Evolutionary conservation across 2,329 filamentous ascomycete species (phyloP), one percentile per base, ranked within the genome.

Genomic region (Xenosphaeropsis pyriputrescens): DNA sequence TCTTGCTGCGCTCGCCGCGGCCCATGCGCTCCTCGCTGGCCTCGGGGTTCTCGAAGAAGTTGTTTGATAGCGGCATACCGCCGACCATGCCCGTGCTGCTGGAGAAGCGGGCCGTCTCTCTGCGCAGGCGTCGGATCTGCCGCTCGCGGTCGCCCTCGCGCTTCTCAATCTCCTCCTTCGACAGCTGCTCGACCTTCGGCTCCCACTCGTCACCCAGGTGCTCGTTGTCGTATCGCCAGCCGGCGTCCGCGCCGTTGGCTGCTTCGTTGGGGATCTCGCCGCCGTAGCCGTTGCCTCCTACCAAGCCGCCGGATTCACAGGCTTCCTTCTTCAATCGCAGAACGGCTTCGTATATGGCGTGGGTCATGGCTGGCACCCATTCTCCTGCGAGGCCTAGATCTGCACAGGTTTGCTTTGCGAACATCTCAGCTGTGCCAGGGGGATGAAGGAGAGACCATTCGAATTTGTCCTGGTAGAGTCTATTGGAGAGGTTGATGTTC

Each of bases 141-240:
- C 91, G 70, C 59, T 98, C 91, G 32, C 91, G 74, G 54, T 98
- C 91, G 37, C 85, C 85, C 58, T 98, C 91, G 18, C 91, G 75
- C 63, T 93, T 93, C 60, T 98, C 91, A 38, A 98, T 96, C 54
- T 98, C 91, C 50, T 98, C 91, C 50, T 94, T 93, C 30, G 80
- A 88, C 2, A 98, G 62, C 0, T 71, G 67, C 56, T 89, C 84
- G 7, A 91, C 68, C 62, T 83, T 85, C 6, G 84, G 81, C 53
- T 86, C 82, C 84, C 84, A 91, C 43, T 83, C 79, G 45, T 84
- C 79, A 6, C 73, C 88, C 3, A 96, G 68, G 41, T 85, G 80
- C 52, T 96, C 91, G 2, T 85, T 84, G 47, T 98, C 91, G 55
- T 95, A 94, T 45, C 91, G 73, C 89, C 91, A 96, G 2, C 91